A percentile compares a stretch with the other conserved stretches of the same genome.
phyloP scores from a whole-genome alignment of 2,329 filamentous ascomycete species.

The Periconia sp. region DNA sequence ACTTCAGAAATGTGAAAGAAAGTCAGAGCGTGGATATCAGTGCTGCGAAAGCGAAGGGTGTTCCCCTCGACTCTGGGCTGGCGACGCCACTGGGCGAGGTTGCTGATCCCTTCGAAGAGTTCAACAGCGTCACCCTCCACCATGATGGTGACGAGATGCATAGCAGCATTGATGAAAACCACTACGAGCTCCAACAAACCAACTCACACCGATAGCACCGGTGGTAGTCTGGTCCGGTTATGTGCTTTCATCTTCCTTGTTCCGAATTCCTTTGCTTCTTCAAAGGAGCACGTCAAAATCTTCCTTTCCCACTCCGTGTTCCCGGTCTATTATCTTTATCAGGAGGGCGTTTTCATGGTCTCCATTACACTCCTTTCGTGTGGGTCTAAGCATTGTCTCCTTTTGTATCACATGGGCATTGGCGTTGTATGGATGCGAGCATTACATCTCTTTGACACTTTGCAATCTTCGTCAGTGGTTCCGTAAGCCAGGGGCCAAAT shows the following conservation, averaged over 20 bases:
- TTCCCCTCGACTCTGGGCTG: slow-evolving; percentile 82
- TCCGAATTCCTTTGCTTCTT: not conserved
- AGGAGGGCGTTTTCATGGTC: slow-evolving; percentile 24
- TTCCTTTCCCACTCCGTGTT: slow-evolving; percentile 12
- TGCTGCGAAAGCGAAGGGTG: slow-evolving; percentile 64
- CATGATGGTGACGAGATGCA: slow-evolving; percentile 84
- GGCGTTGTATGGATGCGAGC: slow-evolving; percentile 11
- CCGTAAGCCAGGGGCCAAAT: not conserved
- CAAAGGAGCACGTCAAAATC: not conserved
- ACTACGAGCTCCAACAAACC: slow-evolving; percentile 24
- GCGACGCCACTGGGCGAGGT: slow-evolving; percentile 81
- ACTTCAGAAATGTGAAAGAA: slow-evolving; percentile 98
- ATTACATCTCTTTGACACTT: slow-evolving; percentile 7
- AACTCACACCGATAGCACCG: slow-evolving; percentile 24
- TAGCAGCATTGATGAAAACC: slow-evolving; percentile 22
- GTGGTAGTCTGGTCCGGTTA: not conserved
- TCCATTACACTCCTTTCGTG: slow-evolving; percentile 36
- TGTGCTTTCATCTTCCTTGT: not conserved
- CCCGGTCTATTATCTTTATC: slow-evolving; percentile 2
- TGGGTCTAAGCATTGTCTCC: slow-evolving; percentile 14
- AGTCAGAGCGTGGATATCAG: slow-evolving; percentile 87
- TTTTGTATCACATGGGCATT: slow-evolving; percentile 10
- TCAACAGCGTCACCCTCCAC: slow-evolving; percentile 96
- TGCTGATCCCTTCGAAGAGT: slow-evolving; percentile 93
- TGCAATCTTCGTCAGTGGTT: not conserved